Evolutionary conservation across 2,329 filamentous ascomycete species (phyloP), one percentile per base, ranked within the genome.

Genomic region (Exserohilum turcica): DNA sequence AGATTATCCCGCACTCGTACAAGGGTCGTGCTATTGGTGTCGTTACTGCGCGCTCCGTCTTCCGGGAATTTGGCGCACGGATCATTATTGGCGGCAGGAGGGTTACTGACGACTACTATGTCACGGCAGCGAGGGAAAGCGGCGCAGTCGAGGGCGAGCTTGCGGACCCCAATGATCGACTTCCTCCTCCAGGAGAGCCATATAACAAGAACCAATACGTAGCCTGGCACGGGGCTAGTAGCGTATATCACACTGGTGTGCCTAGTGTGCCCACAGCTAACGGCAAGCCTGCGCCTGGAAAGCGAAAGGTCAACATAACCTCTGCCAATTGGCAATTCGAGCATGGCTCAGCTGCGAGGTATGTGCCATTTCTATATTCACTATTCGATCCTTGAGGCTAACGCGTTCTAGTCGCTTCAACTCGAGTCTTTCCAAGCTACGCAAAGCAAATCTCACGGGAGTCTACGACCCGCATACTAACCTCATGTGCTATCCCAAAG

Each of bases 121-220:
- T 90, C 32, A 78, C 87, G 28, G 87, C 86, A 62, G 88, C 88
- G 28, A 85, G 86, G 43, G 88, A 87, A 43, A 86, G 90, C 45
- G 93, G 92, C 18, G 87, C 87, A 21, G 83, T 91, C 2, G 93
- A 97, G 73, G 94, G 94, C 60, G 91, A 96, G 71, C 73, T 97
- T 19, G 94, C 92, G 15, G 94, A 97, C 68, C 93, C 93, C 0
- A 88, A 92, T 55, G 94, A 99, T 74, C 83, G 82, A 55, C 83
- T 92, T 36, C 84, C 92, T 21, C 83, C 84, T 7, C 79, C 82
- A n/a, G 90, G 88, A 33, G 89, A 95, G 71, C 82, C 87, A n/a
- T 99, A 99, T 81, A 97, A 99, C 80, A 92, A 93, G 78, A 99
- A 99, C 71, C 92, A 97, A 74, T 99, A 97, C 70, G 94, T 99